Conservation (phyloP, 805 yeast genomes). For the Limtongia smithiae region DNA sequence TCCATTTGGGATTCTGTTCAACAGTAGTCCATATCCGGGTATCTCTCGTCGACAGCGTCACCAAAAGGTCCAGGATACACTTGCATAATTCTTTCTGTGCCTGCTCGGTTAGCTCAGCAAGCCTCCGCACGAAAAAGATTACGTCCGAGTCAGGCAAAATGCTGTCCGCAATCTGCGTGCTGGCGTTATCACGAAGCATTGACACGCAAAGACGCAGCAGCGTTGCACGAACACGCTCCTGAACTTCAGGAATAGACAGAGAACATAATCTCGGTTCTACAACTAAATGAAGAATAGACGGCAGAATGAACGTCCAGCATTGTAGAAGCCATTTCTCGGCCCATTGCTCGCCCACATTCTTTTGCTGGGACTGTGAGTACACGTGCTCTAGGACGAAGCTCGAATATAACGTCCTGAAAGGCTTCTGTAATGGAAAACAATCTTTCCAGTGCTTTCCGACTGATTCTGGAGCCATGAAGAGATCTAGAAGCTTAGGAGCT, state of each 20-base stretch:
- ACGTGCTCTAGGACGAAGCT: constrained; percentile 6
- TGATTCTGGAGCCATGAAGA: constrained; percentile 6
- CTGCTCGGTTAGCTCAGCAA: constrained; percentile 5
- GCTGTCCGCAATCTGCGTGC: background rate
- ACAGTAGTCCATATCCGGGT: constrained; percentile 5
- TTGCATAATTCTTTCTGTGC: constrained; percentile 1
- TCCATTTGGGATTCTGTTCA: constrained; percentile 2
- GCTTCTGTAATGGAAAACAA: constrained; percentile 9
- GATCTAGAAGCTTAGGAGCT: constrained; percentile 1
- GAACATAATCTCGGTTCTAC: constrained; percentile 4
- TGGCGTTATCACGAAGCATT: constrained; percentile 7
- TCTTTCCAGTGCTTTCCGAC: constrained; percentile 6
- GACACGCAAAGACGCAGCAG: constrained; percentile 1
- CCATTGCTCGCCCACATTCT: background rate
- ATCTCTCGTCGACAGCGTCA: constrained; percentile 5
- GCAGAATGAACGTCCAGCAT: constrained; percentile 5
- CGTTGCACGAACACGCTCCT: constrained; percentile 6
- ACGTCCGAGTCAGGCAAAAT: background rate
- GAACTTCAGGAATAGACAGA: constrained; percentile 1
- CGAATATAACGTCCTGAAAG: constrained; percentile 14
- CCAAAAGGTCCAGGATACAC: constrained; percentile 10
- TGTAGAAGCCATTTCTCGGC: background rate
- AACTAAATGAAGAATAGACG: background rate
- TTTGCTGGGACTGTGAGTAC: background rate
- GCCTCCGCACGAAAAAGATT: constrained; percentile 1